Conservation (phyloP, 805 yeast genomes). For the Limtongozyma cylindracea region DNA sequence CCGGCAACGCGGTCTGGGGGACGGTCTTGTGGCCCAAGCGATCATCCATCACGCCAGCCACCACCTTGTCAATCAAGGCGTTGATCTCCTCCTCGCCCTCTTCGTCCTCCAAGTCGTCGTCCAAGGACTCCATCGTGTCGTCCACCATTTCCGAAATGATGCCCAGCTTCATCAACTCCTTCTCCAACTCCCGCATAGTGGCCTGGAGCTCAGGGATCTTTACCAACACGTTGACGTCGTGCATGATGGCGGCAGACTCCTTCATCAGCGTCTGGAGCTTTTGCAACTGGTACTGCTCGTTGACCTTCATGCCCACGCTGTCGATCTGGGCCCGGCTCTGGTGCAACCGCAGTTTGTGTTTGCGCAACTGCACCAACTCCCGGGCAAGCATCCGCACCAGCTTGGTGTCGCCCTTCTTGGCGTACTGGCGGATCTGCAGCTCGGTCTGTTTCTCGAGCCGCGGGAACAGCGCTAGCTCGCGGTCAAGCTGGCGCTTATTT, state of each 20-base stretch:
- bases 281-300: constrained; percentile 73
- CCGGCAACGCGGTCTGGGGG: constrained; percentile 11
- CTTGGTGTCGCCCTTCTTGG: constrained; percentile 50
- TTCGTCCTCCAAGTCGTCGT: constrained; percentile 30
- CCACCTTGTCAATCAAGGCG: constrained; percentile 20
- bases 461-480: constrained; percentile 37
- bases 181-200: constrained; percentile 68
- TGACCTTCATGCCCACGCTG: constrained; percentile 68
- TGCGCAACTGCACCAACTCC: constrained; percentile 50
- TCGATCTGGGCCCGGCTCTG: constrained; percentile 70
- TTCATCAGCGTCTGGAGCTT: constrained; percentile 66
- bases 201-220: too few species aligned
- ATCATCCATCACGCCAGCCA: too few species aligned
- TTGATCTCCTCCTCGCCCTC: constrained; percentile 48
- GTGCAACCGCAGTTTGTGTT: constrained; percentile 49
- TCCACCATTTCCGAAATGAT: constrained; percentile 89
- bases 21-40: constrained; percentile 14
- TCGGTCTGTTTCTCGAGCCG: constrained; percentile 55
- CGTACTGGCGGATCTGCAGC: constrained; percentile 44
- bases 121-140: constrained; percentile 56
- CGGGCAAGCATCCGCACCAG: constrained; percentile 61
- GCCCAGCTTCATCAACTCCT: constrained; percentile 68
- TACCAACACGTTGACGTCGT: constrained; percentile 64
- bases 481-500: constrained; percentile 66
- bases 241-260: constrained; percentile 60